These are phyloP conservation scores for Hypholoma sublateritium DNA, from an alignment of 768 basidiomycete species.

Conservation along the genomic window DNA sequence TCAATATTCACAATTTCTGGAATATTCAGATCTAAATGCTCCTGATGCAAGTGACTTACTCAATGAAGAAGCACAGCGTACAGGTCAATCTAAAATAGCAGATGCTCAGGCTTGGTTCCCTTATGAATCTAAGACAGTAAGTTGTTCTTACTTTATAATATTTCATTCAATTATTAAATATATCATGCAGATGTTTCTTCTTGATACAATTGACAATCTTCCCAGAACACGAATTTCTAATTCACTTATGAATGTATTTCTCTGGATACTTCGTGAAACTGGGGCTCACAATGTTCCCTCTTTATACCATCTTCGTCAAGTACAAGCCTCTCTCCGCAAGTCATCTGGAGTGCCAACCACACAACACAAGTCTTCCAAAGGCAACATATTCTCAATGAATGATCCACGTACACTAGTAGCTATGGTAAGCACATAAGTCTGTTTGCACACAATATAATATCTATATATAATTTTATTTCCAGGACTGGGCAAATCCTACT, in stretches of 20 bases:
- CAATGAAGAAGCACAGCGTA: too few species aligned
- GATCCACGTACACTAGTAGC: conserved; percentile 18
- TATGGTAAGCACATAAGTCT: conserved; percentile 14
- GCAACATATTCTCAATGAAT: conserved; percentile 26
- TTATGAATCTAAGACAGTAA: too few species aligned
- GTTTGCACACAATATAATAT: neutral
- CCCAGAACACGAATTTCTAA: conserved; percentile 25
- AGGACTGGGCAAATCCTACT: conserved; percentile 14
- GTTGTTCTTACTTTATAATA: too few species aligned
- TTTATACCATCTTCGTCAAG: conserved; percentile 18
- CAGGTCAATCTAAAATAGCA: too few species aligned
- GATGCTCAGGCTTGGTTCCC: too few species aligned
- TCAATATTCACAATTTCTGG: too few species aligned
- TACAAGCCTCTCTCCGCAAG: conserved; percentile 14
- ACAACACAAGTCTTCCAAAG: conserved; percentile 17
- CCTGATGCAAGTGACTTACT: too few species aligned
- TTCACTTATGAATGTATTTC: conserved; percentile 21
- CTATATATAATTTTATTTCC: neutral
- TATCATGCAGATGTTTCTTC: conserved; percentile 8
- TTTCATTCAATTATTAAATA: too few species aligned
- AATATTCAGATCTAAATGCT: too few species aligned
- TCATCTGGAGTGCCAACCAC: conserved; percentile 13
- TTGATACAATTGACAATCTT: conserved; percentile 29
- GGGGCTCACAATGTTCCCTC: conserved; percentile 25
- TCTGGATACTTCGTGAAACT: conserved; percentile 23